Conservation (phyloP, 805 yeast genomes). For the Yamadazyma insecticola region DNA sequence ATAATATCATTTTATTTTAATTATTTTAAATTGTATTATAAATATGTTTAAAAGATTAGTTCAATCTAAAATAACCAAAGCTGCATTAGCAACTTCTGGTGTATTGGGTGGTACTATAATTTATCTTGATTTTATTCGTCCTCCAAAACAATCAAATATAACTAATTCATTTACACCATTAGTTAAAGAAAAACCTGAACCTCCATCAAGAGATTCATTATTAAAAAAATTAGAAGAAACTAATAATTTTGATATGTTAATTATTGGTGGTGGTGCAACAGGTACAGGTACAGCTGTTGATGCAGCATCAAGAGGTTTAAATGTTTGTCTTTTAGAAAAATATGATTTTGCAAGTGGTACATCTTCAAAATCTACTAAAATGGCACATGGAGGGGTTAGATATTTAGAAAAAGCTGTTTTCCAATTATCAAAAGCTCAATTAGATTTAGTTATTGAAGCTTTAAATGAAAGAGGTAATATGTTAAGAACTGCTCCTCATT, state of each 20-base stretch:
- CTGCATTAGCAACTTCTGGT: constrained; percentile 27
- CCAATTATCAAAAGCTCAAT: constrained; percentile 84
- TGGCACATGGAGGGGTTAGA: constrained; percentile 97
- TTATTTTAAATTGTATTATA: no score
- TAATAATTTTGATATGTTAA: constrained; percentile 68
- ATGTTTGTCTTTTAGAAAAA: constrained; percentile 82
- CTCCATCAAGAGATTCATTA: constrained; percentile 55
- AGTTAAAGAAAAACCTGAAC: constrained; percentile 39
- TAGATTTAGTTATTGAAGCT: constrained; percentile 28
- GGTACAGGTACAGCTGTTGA: constrained; percentile 93
- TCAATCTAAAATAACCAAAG: constrained; percentile 24
- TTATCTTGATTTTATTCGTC: constrained; percentile 36
- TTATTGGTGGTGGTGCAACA: constrained; percentile 95
- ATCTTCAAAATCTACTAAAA: constrained; percentile 88
- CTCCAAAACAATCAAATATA: constrained; percentile 25
- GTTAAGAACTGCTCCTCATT: constrained; percentile 88
- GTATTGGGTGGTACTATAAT: constrained; percentile 32
- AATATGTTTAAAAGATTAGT: constrained; percentile 12
- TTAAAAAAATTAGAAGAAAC: constrained; percentile 40
- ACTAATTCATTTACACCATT: constrained; percentile 39
- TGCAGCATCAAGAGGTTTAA: constrained; percentile 85
- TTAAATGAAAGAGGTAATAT: constrained; percentile 53
- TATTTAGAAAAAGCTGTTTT: constrained; percentile 92
- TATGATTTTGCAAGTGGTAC: constrained; percentile 92
- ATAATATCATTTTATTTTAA: no score